A percentile compares a stretch with the other conserved stretches of the same genome.
Conservation (phyloP, 208 protist genomes). For the Willaertia magna region DNA sequence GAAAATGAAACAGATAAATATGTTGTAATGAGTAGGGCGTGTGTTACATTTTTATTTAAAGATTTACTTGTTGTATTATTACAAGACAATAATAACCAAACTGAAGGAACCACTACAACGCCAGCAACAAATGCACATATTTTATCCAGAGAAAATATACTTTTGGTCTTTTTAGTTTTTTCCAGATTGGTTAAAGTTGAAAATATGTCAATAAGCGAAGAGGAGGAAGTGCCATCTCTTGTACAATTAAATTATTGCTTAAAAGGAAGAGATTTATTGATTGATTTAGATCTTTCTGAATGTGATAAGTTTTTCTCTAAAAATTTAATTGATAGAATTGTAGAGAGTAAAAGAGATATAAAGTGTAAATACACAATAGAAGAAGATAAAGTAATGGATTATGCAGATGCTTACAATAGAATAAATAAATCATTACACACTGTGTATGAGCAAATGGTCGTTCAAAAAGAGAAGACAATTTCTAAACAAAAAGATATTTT, state of each 20-base stretch:
- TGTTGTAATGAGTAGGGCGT: not conserved
- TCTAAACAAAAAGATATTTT: not conserved
- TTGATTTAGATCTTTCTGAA: not conserved
- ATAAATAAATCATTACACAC: not conserved
- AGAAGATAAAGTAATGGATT: not conserved
- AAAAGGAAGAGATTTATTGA: not conserved
- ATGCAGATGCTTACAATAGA: not conserved
- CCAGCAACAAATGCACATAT: not conserved
- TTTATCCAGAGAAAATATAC: not conserved
- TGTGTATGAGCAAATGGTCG: not conserved
- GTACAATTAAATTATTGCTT: not conserved
- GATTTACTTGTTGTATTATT: not conserved
- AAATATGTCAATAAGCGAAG: not conserved
- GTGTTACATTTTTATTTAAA: not conserved
- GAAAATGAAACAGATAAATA: not conserved
- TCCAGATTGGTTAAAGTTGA: not conserved
- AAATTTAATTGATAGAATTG: not conserved
- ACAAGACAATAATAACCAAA: not conserved
- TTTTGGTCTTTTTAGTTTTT: not conserved
- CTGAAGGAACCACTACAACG: not conserved
- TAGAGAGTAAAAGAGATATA: not conserved
- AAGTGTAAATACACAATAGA: not conserved
- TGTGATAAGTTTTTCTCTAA: not conserved
- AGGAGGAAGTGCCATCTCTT: not conserved
- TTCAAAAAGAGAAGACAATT: not conserved